Conservation (phyloP, 139 green algal genomes). For the Picochlorum sp. region DNA sequence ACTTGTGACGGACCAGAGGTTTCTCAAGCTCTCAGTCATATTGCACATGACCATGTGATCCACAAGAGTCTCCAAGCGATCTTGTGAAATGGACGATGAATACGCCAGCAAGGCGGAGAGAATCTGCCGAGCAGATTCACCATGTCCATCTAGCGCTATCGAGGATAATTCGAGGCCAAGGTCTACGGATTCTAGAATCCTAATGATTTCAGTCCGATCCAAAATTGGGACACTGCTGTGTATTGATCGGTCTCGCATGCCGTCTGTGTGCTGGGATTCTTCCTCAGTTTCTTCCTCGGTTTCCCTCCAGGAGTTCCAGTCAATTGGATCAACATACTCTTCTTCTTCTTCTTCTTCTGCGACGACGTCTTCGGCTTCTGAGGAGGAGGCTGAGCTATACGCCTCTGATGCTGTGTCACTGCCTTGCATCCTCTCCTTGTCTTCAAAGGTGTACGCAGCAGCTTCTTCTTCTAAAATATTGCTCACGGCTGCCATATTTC, state of each 20-base stretch:
- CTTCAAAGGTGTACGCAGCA: slow-evolving; percentile 4
- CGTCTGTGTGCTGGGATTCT: slow-evolving; percentile 15
- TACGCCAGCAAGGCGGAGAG: slow-evolving; percentile 24
- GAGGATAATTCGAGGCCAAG: not conserved
- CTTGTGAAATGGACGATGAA: slow-evolving; percentile 13
- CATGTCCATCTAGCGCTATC: slow-evolving; percentile 1
- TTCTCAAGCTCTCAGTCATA: slow-evolving; percentile 33
- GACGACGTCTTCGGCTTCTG: not conserved
- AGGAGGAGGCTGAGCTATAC: not conserved
- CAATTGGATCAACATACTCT: slow-evolving; percentile 11
- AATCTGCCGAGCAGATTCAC: slow-evolving; percentile 19
- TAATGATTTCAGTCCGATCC: not conserved
- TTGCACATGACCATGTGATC: slow-evolving; percentile 18
- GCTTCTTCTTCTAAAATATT: slow-evolving; percentile 10
- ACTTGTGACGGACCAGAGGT: slow-evolving; percentile 11
- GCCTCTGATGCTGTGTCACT: slow-evolving; percentile 22
- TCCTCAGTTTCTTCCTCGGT: not conserved
- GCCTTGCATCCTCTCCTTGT: slow-evolving; percentile 29
- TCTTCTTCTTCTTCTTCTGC: slow-evolving; percentile 2
- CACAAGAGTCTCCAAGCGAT: slow-evolving; percentile 17
- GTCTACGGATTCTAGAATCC: slow-evolving; percentile 1
- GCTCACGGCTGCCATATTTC: slow-evolving; percentile 2
- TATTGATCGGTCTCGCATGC: too few relatives aligned
- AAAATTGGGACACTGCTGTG: not conserved
- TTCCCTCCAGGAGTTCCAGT: slow-evolving; percentile 19